Percentiles rank a stretch among this genome's conserved stretches.
phyloP scores from a whole-genome alignment of 768 basidiomycete genomes.

The Suillus sp. region DNA sequence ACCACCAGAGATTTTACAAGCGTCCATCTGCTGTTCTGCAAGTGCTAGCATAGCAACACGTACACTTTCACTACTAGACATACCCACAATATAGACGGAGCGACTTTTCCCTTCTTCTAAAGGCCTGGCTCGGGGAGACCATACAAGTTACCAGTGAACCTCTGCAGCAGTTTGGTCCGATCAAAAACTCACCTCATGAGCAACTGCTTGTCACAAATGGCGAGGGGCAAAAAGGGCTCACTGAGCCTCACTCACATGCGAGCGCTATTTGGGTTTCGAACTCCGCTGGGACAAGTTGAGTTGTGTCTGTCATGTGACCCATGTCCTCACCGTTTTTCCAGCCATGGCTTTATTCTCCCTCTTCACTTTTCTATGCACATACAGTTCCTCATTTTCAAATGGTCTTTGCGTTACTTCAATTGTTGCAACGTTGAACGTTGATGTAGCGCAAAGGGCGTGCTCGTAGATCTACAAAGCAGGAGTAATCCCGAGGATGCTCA shows the following conservation, averaged over 20 bases:
- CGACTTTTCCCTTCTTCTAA: not conserved
- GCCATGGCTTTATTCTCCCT: not conserved
- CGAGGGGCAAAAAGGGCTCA: conserved; percentile 1
- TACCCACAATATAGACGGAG: not conserved
- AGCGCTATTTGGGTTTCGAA: not conserved
- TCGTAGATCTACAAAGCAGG: not conserved
- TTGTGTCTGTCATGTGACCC: no score
- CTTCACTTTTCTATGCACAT: not conserved
- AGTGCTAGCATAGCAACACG: not conserved
- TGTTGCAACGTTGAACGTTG: no score
- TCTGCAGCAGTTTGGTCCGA: not conserved
- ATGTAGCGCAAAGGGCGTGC: not conserved
- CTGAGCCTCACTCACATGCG: not conserved
- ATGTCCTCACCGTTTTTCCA: not conserved
- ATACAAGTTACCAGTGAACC: not conserved
- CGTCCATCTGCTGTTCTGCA: not conserved
- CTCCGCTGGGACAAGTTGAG: not conserved
- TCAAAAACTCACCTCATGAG: not conserved
- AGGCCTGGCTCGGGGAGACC: not conserved
- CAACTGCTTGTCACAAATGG: not conserved
- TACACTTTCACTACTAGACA: not conserved
- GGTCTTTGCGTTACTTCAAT: not conserved
- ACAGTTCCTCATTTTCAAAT: not conserved
- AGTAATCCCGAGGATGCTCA: not conserved
- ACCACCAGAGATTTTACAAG: not conserved